Conservation (phyloP, 305 asterid species). For the Striga hermonthica region DNA sequence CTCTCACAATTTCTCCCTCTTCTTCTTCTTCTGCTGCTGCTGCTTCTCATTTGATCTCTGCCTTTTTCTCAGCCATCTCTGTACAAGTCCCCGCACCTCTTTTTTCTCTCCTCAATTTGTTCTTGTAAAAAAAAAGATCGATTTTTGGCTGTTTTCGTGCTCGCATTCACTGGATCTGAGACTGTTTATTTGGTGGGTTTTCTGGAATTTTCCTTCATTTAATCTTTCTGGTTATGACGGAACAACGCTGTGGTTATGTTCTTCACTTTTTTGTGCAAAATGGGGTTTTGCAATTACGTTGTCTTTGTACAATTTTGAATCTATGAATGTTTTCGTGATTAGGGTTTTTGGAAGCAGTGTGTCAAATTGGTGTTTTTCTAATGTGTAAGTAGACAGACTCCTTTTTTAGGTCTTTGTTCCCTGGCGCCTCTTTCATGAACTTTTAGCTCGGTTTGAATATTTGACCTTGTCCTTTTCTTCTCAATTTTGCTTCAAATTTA, state of each 20-base stretch:
- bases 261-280: not conserved
- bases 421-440: not conserved
- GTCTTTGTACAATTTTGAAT: not conserved
- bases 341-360: conserved; percentile 1
- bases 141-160: not conserved
- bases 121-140: conserved; percentile 6
- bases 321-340: conserved; percentile 11
- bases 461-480: not conserved
- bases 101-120: not conserved
- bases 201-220: not conserved
- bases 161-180: conserved; percentile 38
- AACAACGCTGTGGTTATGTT: not conserved
- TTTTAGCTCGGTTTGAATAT: not conserved
- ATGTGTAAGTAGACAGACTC: not conserved
- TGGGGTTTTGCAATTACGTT: not conserved
- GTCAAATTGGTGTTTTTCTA: not conserved
- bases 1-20: not conserved
- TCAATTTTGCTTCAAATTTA: no score
- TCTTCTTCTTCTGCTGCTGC: conserved; percentile 9
- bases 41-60: conserved; percentile 10
- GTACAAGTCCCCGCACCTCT: not conserved
- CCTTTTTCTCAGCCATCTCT: conserved; percentile 17
- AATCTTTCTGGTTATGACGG: not conserved
- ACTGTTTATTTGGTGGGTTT: conserved; percentile 29
- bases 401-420: not conserved